Evolutionary conservation across 345 rosid species (phyloP).

Genomic region (Pseudoturritis turrita): DNA sequence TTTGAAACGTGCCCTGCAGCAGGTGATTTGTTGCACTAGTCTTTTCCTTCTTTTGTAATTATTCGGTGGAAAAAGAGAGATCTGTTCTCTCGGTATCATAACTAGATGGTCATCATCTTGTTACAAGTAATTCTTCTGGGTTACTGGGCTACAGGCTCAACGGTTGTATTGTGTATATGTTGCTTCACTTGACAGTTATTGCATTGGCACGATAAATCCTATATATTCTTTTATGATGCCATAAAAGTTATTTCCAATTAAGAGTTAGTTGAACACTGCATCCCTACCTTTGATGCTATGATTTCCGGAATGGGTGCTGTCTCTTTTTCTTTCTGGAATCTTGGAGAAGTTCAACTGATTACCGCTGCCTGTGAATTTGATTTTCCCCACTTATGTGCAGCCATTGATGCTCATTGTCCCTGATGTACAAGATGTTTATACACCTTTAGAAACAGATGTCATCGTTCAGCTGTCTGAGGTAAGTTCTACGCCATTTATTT

Average conservation of each 20-base stretch:
- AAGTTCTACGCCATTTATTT: conserved; percentile 23
- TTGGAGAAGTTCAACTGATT: conserved; percentile 51
- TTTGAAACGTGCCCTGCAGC: conserved; percentile 92
- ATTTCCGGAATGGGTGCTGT: not conserved
- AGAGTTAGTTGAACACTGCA: conserved; percentile 1
- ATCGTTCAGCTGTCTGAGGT: conserved; percentile 88
- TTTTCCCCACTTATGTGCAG: conserved; percentile 42
- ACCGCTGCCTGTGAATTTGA: conserved; percentile 15
- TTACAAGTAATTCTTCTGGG: not conserved
- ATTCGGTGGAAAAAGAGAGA: conserved; percentile 1
- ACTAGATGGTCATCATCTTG: not conserved
- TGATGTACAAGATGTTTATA: conserved; percentile 89
- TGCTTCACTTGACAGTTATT: not conserved
- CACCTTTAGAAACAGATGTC: conserved; percentile 83
- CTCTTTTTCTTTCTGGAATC: not conserved
- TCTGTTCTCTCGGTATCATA: not conserved
- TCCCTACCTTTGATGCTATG: not conserved
- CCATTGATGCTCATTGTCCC: conserved; percentile 96
- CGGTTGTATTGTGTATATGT: not conserved
- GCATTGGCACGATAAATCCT: not conserved
- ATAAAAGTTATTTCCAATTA: not conserved
- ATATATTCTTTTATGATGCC: not conserved
- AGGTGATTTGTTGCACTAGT: conserved; percentile 39
- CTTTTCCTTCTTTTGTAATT: not conserved
- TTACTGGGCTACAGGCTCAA: not conserved